Base-by-base conservation (phyloP, 306 rosid species). In the Begonia peltatifolia region DNA sequence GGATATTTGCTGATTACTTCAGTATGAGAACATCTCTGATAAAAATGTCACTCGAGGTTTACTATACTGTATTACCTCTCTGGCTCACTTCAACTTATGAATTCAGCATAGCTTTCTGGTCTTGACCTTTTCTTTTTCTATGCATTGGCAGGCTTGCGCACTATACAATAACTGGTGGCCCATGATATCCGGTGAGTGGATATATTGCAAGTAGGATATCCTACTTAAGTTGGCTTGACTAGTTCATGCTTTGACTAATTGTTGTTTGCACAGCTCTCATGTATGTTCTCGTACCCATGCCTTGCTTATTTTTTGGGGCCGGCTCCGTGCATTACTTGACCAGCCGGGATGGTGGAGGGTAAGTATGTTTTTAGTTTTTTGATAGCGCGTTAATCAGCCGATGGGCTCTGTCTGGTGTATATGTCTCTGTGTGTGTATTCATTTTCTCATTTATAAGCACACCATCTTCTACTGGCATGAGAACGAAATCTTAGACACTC, bases 91-190 rank as follows among this genome's bases (percentile, higher is more conserved):
- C 38, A 30, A 30, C 38, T 30, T 30, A 30, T 5, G 38, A 2
- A 30, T 30, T 30, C 38, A 30, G 5, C 36, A 0, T 30, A 30
- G 9, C 38, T 30, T 30, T 30, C 38, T 7, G 38, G 38, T 30
- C 38, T 30, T 30, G 38, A 30, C 38, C 8, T 30, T 30, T 30
- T 30, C 14, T 52, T 60, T 49, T 63, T 48, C 63, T 61, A 11
- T 54, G 15, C 42, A 63, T 52, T 59, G 69, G 66, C 80, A 90
- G 99, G 96, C 96, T 51, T 92, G 99, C 64, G 96, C 82, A 50
- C 65, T 90, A 71, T 90, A 83, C 79, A 81, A 66, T 76, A 90
- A 90, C 66, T 90, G 99, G 99, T 90, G 94, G 95, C 99, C 96
- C 22, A 73, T 90, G 99, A 60, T 92, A 65, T 72, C 96, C 67